Percentiles rank a stretch among this genome's conserved stretches.
These are phyloP conservation scores for Lasiodiplodia citricola DNA, from an alignment of 2,329 filamentous ascomycete species.

Conservation along the genomic window DNA sequence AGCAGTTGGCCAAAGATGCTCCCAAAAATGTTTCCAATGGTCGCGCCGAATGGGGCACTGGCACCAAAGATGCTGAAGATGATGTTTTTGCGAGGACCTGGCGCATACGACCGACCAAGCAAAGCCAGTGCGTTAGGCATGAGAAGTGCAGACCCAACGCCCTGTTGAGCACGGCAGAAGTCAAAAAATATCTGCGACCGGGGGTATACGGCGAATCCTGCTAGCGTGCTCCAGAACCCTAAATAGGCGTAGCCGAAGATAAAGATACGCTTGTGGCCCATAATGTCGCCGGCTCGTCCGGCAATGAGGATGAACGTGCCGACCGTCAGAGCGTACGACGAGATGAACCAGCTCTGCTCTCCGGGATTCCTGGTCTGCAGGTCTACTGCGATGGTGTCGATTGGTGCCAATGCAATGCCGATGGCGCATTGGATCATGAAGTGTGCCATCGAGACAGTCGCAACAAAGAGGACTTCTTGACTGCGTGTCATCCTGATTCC, in stretches of 20 bases:
- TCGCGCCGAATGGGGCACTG: conserved; percentile 43
- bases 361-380: conserved; percentile 50
- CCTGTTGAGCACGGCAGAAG: conserved; percentile 47
- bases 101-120: conserved; percentile 41
- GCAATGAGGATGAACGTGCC: conserved; percentile 53
- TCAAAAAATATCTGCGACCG: conserved; percentile 38
- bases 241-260: conserved; percentile 48
- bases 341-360: conserved; percentile 51
- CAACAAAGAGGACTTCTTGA: conserved; percentile 37
- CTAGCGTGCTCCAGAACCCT: conserved; percentile 47
- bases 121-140: conserved; percentile 47
- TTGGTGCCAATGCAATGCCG: conserved; percentile 43
- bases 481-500: conserved; percentile 31
- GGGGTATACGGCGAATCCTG: conserved; percentile 46
- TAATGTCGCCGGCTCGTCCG: conserved; percentile 51
- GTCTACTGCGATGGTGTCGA: conserved; percentile 53
- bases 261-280: conserved; percentile 51
- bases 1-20: conserved; percentile 41
- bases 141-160: conserved; percentile 45
- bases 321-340: conserved; percentile 50
- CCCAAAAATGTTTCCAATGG: conserved; percentile 41
- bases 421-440: conserved; percentile 39
- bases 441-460: conserved; percentile 37
- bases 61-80: conserved; percentile 46
- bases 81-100: conserved; percentile 46